These are phyloP conservation scores for Dalbergia cultrata DNA, from an alignment of 306 rosid species.

Conservation along the genomic window DNA sequence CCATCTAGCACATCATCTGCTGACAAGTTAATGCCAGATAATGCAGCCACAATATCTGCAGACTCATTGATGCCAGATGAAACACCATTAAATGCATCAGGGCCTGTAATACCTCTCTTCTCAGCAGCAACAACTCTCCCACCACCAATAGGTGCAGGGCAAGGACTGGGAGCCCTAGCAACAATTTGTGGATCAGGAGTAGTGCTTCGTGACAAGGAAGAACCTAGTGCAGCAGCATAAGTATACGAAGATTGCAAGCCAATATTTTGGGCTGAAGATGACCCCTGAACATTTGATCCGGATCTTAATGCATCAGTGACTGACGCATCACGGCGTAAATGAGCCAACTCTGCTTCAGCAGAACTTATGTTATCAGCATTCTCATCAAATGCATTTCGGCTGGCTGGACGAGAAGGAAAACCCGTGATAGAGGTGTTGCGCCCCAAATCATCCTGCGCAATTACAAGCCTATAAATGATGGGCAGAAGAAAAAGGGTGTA, in stretches of 20 bases:
- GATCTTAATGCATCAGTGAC: constrained; percentile 59
- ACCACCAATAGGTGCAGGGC: constrained; percentile 88
- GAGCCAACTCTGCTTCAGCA: constrained; percentile 73
- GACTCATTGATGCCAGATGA: constrained; percentile 75
- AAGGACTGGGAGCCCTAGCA: constrained; percentile 96
- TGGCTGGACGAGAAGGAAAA: constrained; percentile 86
- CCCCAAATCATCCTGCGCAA: constrained; percentile 86
- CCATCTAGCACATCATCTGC: constrained; percentile 64
- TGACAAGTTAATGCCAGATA: constrained; percentile 83
- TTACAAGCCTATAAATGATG: constrained; percentile 25
- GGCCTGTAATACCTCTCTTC: constrained; percentile 73
- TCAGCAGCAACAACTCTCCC: constrained; percentile 73
- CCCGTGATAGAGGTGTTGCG: constrained; percentile 65
- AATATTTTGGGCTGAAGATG: constrained; percentile 70
- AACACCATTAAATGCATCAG: constrained; percentile 72
- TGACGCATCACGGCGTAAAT: constrained; percentile 58
- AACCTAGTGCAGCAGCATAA: constrained; percentile 91
- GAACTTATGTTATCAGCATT: constrained; percentile 65
- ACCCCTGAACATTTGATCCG: constrained; percentile 71
- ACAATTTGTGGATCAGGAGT: constrained; percentile 93
- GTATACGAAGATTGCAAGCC: constrained; percentile 71
- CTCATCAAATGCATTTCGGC: constrained; percentile 89
- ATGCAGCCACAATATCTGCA: constrained; percentile 76
- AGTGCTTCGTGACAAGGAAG: constrained; percentile 88
- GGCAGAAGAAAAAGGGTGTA: background rate